Evolutionary conservation across 257 asterid genomes (phyloP), one percentile per base, ranked within the genome.

Genomic region (Salvia miltiorrhiza): DNA sequence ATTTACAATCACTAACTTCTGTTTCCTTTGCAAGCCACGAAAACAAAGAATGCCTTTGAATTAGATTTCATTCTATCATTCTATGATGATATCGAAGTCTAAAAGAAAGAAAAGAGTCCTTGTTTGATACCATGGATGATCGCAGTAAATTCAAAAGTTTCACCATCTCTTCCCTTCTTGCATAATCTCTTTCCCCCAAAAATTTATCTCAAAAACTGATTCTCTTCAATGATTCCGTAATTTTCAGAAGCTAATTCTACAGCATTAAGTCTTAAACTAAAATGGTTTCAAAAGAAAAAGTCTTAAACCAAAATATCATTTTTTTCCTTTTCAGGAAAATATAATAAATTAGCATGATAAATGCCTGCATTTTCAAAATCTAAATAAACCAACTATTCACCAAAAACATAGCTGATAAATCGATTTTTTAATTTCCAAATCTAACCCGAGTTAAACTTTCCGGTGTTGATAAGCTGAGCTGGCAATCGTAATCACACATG

Each of bases 131-230:
- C 11, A 41, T 41, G 67, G 10, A 54, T 55, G 33, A 23, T 35
- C 9, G 33, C 0, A 65, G 59, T 30, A 40, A 48, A 33, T 55
- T 14, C 50, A 65, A 73, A 65, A 45, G 49, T 7, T 20, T 48
- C 63, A 56, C 67, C 62, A 40, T 66, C 33, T 57, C 26, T 47
- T 35, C 0, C 9, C 35, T 21, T 70, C 37, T 24, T 47, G 50
- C 58, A 63, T 43, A 59, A 52, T 19, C 56, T 17, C 65, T 54
- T 53, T 8, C 20, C 77, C 77, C 63, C n/a, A n/a, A 53, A 65
- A 70, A 54, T 48, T 45, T 52, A 76, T 44, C 40, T 32, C 26
- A 45, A 56, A 55, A 41, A 5, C 10, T 5, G 30, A 19, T 19
- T 54, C 20, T 19, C 14, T 24, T 16, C 59, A 50, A 11, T 11